These are phyloP conservation scores for Herpetospermum pedunculosum DNA, from an alignment of 306 rosid genomes.

Conservation along the genomic window DNA sequence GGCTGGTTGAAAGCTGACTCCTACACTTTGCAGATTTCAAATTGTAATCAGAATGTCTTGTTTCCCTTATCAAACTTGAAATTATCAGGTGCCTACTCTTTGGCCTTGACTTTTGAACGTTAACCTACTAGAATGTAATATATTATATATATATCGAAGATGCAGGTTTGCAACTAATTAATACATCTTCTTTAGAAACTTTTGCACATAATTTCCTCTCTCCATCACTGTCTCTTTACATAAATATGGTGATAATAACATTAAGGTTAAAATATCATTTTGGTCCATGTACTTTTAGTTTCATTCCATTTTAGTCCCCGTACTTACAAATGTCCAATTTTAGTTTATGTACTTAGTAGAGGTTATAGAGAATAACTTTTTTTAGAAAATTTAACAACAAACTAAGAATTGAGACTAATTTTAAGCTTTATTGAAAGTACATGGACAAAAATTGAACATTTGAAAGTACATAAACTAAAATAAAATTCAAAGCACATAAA, in stretches of 20 bases:
- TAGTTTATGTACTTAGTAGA: too few relatives aligned
- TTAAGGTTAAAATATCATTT: too few relatives aligned
- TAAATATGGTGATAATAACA: background rate
- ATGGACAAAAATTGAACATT: too few relatives aligned
- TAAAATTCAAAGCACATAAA: too few relatives aligned
- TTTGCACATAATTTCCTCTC: conserved; percentile 1
- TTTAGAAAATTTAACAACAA: too few relatives aligned
- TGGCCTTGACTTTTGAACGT: background rate
- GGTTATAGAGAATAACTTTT: too few relatives aligned
- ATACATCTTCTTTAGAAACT: background rate
- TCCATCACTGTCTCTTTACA: background rate
- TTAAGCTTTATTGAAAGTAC: too few relatives aligned
- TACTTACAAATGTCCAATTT: too few relatives aligned
- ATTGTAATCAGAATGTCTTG: conserved; percentile 9
- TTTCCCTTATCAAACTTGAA: conserved; percentile 6
- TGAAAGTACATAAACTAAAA: too few relatives aligned
- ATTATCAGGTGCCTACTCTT: conserved; percentile 4
- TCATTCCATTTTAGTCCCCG: too few relatives aligned
- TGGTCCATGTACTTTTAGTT: too few relatives aligned
- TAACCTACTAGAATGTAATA: conserved; percentile 6
- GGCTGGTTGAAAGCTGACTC: conserved; percentile 1
- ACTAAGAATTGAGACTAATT: too few relatives aligned
- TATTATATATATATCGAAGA: background rate
- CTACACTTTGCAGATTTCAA: background rate
- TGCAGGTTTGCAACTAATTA: background rate